These are phyloP conservation scores for Aspergillus uvarum DNA, from an alignment of 2,329 filamentous ascomycete genomes.

Conservation along the genomic window DNA sequence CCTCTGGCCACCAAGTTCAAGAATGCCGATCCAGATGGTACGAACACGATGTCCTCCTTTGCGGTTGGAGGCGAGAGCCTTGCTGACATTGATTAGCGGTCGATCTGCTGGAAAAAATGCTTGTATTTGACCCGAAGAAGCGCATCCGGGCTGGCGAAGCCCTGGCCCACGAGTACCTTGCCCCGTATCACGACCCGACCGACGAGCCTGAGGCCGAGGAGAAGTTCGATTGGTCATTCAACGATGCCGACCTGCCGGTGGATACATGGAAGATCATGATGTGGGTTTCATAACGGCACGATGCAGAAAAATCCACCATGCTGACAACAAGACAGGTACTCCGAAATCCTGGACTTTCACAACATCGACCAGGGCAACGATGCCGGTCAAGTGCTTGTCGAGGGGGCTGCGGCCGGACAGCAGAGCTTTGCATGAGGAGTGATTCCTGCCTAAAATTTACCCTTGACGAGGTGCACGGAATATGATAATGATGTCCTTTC, in stretches of 20 bases:
- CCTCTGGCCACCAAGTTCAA: slow-evolving; percentile 87
- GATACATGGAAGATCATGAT: slow-evolving; percentile 99
- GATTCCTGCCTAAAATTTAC: slow-evolving; percentile 9
- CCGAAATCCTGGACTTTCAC: slow-evolving; percentile 97
- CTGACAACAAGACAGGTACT: slow-evolving; percentile 67
- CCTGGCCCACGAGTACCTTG: slow-evolving; percentile 87
- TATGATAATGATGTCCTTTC: slow-evolving; percentile 22
- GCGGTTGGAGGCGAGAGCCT: background rate
- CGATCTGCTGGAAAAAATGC: slow-evolving; percentile 91
- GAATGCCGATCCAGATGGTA: slow-evolving; percentile 85
- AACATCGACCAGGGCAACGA: slow-evolving; percentile 68
- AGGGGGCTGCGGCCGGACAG: slow-evolving; percentile 24
- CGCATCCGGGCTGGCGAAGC: slow-evolving; percentile 84
- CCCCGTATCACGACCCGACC: slow-evolving; percentile 94
- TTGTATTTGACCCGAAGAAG: slow-evolving; percentile 98
- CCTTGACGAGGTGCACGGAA: slow-evolving; percentile 16
- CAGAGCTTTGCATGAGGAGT: slow-evolving; percentile 28
- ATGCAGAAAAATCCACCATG: background rate
- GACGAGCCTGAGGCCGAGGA: slow-evolving; percentile 94
- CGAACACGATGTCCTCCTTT: slow-evolving; percentile 24
- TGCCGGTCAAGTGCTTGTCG: slow-evolving; percentile 30
- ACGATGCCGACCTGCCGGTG: slow-evolving; percentile 93
- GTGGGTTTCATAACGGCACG: slow-evolving; percentile 53
- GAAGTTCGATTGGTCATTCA: slow-evolving; percentile 99
- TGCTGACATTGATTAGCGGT: slow-evolving; percentile 60